These are phyloP conservation scores for Fusarium nanum DNA, from an alignment of 2,329 filamentous ascomycete genomes.

Conservation along the genomic window DNA sequence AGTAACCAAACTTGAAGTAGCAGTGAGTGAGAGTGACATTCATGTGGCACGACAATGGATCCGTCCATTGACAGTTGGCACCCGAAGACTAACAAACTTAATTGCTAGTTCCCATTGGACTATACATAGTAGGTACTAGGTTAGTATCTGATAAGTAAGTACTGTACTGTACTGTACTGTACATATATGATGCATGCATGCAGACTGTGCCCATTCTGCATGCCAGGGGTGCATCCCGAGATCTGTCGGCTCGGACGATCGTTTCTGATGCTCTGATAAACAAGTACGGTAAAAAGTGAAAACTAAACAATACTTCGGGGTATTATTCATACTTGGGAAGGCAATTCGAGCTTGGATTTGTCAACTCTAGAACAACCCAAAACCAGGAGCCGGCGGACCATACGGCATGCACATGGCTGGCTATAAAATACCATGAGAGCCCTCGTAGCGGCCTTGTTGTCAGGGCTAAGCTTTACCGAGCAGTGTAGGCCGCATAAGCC, in stretches of 20 bases:
- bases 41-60: neutral
- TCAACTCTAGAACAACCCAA: neutral
- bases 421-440: neutral
- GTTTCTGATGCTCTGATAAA: neutral
- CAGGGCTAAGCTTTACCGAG: neutral
- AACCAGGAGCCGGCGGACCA: neutral
- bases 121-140: neutral
- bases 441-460: neutral
- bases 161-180: neutral
- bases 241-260: neutral
- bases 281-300: neutral
- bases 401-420: neutral
- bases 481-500: conserved; percentile 13
- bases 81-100: conserved; percentile 11
- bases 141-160: neutral
- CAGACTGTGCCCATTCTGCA: neutral
- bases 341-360: neutral
- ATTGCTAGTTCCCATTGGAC: neutral
- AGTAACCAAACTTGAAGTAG: conserved; percentile 25
- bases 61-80: conserved; percentile 8
- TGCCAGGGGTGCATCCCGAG: conserved; percentile 2
- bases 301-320: neutral
- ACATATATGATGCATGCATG: neutral
- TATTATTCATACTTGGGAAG: neutral
- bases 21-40: conserved; percentile 20